Evolutionary conservation across 2,329 filamentous ascomycete species (phyloP), one percentile per base, ranked within the genome.

Genomic region (Fusarium vanettenii): DNA sequence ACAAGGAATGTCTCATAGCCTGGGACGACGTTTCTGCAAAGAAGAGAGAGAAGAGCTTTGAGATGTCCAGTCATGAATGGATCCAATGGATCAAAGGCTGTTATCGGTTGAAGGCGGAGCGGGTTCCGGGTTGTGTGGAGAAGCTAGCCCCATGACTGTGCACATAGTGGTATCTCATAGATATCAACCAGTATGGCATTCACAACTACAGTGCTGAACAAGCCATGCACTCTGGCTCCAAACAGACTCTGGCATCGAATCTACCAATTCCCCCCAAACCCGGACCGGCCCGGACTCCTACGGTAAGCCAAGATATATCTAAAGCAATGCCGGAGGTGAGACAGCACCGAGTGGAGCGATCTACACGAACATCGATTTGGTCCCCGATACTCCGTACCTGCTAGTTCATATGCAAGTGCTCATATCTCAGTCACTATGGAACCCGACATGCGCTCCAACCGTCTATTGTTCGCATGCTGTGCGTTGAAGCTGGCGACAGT

Each of bases 1-100:
- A 35, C 9, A 65, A 45, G 2, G 60, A 68, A 67, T 55, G n/a
- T 35, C 66, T 48, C 72, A 75, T 75, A 48, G n/a, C 63, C 37
- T 31, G 33, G 10, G 9, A 8, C 48, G 25, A 52, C 25, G 48
- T 52, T 52, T 52, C 48, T 52, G 48, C 25, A 48, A 25, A 48
- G 43, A 27, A 48, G 43, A n/a, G 39, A n/a, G 55, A 41, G 35
- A 43, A 59, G 48, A 63, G 25, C 7, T 41, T 22, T 18, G 57
- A 74, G 33, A 60, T 37, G 55, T 52, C 45, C 25, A 27, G 11
- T 6, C 16, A 52, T 52, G 45, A 16, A 50, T 41, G 35, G 48
- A 52, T 29, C 43, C 43, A 48, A 48, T 27, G 43, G 48, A 52
- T 13, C 35, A 57, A 68, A 64, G 39, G 45, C 48, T 60, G 63